Conservation (phyloP, 75 land plant genomes). For the Cupressus sempervirens region DNA sequence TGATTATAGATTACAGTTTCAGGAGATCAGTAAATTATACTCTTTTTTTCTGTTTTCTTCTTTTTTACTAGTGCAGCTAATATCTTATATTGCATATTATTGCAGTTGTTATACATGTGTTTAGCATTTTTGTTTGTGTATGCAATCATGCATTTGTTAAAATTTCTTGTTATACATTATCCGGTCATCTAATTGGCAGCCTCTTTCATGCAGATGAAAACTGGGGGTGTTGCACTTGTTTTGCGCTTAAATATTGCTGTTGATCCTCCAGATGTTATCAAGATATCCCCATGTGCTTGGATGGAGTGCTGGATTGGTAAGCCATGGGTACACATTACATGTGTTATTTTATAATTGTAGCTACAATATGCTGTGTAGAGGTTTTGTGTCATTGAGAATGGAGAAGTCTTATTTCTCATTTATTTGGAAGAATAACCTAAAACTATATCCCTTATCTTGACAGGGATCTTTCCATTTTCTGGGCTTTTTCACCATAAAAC, state of each 20-base stretch:
- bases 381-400: background rate
- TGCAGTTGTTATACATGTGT: background rate
- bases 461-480: background rate
- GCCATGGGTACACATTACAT: background rate
- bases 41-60: background rate
- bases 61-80: background rate
- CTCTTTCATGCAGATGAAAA: slow-evolving; percentile 80
- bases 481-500: background rate
- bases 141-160: background rate
- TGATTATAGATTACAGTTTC: background rate
- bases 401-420: background rate
- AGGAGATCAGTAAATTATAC: background rate
- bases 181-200: background rate
- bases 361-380: background rate
- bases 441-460: background rate
- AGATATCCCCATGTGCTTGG: slow-evolving; percentile 95
- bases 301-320: slow-evolving; percentile 99
- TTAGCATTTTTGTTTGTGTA: background rate
- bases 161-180: background rate
- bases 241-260: slow-evolving; percentile 90
- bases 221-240: slow-evolving; percentile 95
- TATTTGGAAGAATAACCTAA: background rate
- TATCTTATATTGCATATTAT: background rate
- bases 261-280: slow-evolving; percentile 98
- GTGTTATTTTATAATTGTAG: background rate